phyloP scores from a whole-genome alignment of 2,329 filamentous ascomycete species.

The Fusarium verrucosum region DNA sequence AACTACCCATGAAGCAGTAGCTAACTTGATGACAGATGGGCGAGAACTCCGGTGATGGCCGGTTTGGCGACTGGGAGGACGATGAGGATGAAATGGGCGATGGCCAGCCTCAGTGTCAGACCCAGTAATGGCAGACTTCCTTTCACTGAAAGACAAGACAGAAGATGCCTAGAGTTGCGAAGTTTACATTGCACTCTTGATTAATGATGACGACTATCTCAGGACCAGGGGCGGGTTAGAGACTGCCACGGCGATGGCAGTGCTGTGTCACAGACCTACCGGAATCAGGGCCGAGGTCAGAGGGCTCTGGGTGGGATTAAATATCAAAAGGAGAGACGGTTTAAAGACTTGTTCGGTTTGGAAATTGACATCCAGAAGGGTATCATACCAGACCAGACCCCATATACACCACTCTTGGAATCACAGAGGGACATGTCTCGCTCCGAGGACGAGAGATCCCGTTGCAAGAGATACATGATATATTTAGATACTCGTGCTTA shows the following conservation, averaged over 20 bases:
- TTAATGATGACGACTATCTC: slow-evolving; percentile 43
- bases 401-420: slow-evolving; percentile 24
- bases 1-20: background rate
- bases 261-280: background rate
- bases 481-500: slow-evolving; percentile 23
- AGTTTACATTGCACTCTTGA: slow-evolving; percentile 16
- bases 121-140: slow-evolving; percentile 64
- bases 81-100: slow-evolving; percentile 76
- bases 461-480: slow-evolving; percentile 11
- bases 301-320: background rate
- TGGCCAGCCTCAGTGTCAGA: slow-evolving; percentile 74
- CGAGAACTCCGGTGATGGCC: slow-evolving; percentile 73
- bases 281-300: background rate
- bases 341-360: slow-evolving; percentile 7
- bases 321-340: slow-evolving; percentile 16
- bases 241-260: slow-evolving; percentile 10
- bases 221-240: slow-evolving; percentile 20
- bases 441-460: slow-evolving; percentile 4
- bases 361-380: slow-evolving; percentile 21
- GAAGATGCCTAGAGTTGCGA: slow-evolving; percentile 20
- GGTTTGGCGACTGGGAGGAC: slow-evolving; percentile 71
- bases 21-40: slow-evolving; percentile 66
- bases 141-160: slow-evolving; percentile 10
- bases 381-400: background rate
- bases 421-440: slow-evolving; percentile 15